Evolutionary conservation across 768 basidiomycete species (phyloP), one percentile per base, ranked within the genome.

Genomic region (Suillus placidus): DNA sequence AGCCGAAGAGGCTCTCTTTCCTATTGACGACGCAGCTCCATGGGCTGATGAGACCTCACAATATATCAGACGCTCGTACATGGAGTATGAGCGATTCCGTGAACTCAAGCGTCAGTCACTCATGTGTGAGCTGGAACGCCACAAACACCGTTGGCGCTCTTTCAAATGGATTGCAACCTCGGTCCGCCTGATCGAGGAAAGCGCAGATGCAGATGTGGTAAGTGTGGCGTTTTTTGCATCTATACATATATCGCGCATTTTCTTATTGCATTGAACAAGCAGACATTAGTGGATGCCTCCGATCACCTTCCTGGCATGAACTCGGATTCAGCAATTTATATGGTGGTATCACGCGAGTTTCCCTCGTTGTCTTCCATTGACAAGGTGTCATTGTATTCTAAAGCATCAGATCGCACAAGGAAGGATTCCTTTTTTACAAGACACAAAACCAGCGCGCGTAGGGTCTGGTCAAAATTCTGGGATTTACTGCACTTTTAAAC

Each of bases 111-210:
- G 38, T 13, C 26, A 30, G 57, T 60, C 26, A 26, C 57, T 60
- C 38, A 60, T 42, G 57, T 4, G 57, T 60, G 57, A 60, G 57
- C 57, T 60, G 18, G 57, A 60, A 30, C 18, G 38, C n/a, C 57
- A 60, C 57, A 60, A 60, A 42, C 57, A 42, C 26, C 57, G 57
- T 30, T 60, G 57, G 57, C 38, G 57, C 26, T 60, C 57, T 38
- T 20, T 60, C 18, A 60, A 18, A 42, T 60, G 57, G 57, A 40
- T 30, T 23, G 26, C 18, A 20, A 40, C 18, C 18, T 30, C 26
- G 38, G 10, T 18, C 38, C 18, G 7, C 55, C 55, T 60, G 38
- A 12, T 40, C 6, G 38, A 60, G 18, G 57, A 30, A 12, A 42
- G 10, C 26, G 18, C 18, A 42, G 38, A 60, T 42, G 38, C 18